Evolutionary conservation across 2,329 filamentous ascomycete genomes (phyloP), one percentile per base, ranked within the genome.

Genomic region (Rutstroemia sydowiana): DNA sequence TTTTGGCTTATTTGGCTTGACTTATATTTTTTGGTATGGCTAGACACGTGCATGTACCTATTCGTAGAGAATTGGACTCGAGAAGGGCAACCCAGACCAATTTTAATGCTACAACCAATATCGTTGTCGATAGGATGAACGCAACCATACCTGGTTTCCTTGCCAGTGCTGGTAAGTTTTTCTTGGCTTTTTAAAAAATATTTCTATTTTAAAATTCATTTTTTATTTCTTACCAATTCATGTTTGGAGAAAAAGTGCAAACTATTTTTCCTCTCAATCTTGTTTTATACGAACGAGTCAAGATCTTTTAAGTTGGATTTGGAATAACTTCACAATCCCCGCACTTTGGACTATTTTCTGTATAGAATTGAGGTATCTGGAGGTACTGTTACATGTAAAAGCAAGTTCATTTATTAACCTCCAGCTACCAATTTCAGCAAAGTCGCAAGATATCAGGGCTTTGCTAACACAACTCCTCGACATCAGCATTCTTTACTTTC

Each of bases 401-500:
- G 30, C 16, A 26, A 13, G 5, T 18, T 21, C 21, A 44, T 28
- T 9, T 8, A 11, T 18, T 39, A 26, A 26, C 16, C 10, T 37
- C n/a, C 13, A 37, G 30, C 16, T 28, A 37, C 13, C 3, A 45
- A 3, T 34, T 11, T 36, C 16, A 21, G 18, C n/a, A 49, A 37
- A 14, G 18, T 10, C 20, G n/a, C n/a, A n/a, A 28, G 47, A 21
- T 23, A 42, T 21, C 16, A 16, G 21, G 23, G 13, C 36, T 52
- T 2, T 48, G 49, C 49, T 52, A 42, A 50, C 30, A 52, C 20
- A 34, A 16, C n/a, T 31, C 32, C 41, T 10, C n/a, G 37, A 20
- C 45, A 54, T 52, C 68, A 93, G 88, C 87, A 23, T 93, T 93
- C 73, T 85, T 93, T 69, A 85, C 82, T 51, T 92, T 88, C 61